These are phyloP conservation scores for Mayamaea pseudoterrestris DNA, from an alignment of 108 stramenopile genomes.

Conservation along the genomic window DNA sequence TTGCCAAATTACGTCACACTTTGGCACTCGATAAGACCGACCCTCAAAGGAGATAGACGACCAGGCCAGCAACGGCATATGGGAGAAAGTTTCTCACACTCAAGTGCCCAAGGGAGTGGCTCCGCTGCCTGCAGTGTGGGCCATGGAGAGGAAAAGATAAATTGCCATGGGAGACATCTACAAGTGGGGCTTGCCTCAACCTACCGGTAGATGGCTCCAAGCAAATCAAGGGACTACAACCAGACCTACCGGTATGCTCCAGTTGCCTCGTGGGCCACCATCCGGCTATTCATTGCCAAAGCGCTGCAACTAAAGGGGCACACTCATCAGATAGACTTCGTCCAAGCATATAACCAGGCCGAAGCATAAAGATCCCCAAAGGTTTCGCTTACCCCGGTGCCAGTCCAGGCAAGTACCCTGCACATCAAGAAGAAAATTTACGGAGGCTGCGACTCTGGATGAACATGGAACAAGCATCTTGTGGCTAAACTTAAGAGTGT, in stretches of 20 bases:
- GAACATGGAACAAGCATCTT: slow-evolving; percentile 26
- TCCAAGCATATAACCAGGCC: slow-evolving; percentile 34
- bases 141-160: slow-evolving; percentile 30
- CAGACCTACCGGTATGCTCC: slow-evolving; percentile 45
- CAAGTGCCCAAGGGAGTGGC: slow-evolving; percentile 14
- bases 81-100: slow-evolving; percentile 5
- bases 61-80: background rate
- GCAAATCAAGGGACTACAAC: slow-evolving; percentile 19
- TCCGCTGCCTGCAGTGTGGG: slow-evolving; percentile 33
- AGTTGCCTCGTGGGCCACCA: slow-evolving; percentile 26
- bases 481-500: slow-evolving; percentile 7
- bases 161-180: slow-evolving; percentile 19
- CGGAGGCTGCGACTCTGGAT: slow-evolving; percentile 25
- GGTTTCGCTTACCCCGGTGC: slow-evolving; percentile 16
- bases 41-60: slow-evolving; percentile 9
- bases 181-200: slow-evolving; percentile 13
- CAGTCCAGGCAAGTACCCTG: slow-evolving; percentile 13
- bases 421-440: slow-evolving; percentile 21
- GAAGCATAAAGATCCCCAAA: slow-evolving; percentile 28
- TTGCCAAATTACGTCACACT: no score
- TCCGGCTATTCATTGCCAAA: slow-evolving; percentile 18
- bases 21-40: no score
- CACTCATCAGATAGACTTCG: slow-evolving; percentile 31
- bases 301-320: slow-evolving; percentile 13
- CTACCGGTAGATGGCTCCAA: slow-evolving; percentile 20